Evolutionary conservation across 495 filamentous ascomycete species (phyloP), one percentile per base, ranked within the genome.

Genomic region (Penicillium cataractarum): DNA sequence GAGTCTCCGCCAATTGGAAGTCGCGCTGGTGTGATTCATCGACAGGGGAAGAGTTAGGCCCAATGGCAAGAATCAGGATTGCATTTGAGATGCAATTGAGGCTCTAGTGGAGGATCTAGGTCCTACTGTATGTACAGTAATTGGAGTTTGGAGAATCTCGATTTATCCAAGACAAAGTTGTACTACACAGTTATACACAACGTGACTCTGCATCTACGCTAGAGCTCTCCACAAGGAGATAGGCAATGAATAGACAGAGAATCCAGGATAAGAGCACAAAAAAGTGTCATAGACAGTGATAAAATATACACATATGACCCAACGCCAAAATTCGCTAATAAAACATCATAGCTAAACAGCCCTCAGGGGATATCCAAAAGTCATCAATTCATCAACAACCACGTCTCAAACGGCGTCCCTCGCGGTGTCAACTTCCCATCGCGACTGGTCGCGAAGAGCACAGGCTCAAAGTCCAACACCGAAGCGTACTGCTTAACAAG

Each of bases 401-500:
- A 81, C 12, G 67, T 73, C 63, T 82, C 78, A 67, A 76, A 82
- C 4, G 70, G 71, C 13, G 66, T 58, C 15, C 74, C 78, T 27
- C 79, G 65, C 32, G 69, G 58, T n/a, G 56, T 60, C 51, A 66
- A 72, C 64, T 65, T 73, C 17, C 72, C 74, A 58, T 76, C 71
- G 10, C 62, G 59, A 10, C 42, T 21, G 15, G 58, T 60, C 2
- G 61, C 60, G 57, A 74, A 74, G 32, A 80, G 61, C 2, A 74
- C 68, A 2, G 79, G 79, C 70, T 76, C 76, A 64, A 83, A 80
- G 42, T 70, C 72, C 60, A 65, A 71, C 27, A 82, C 79, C 15
- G 65, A 67, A 2, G 75, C 78, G 77, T 83, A 89, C 32, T 68
- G 70, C 22, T 69, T 67, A 4, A 89, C 66, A 71, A 89, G 62